A percentile compares a stretch with the other conserved stretches of the same genome.
These are phyloP conservation scores for Cutaneotrichosporon mucoides DNA, from an alignment of 1,284 basidiomycete genomes.

Conservation along the genomic window DNA sequence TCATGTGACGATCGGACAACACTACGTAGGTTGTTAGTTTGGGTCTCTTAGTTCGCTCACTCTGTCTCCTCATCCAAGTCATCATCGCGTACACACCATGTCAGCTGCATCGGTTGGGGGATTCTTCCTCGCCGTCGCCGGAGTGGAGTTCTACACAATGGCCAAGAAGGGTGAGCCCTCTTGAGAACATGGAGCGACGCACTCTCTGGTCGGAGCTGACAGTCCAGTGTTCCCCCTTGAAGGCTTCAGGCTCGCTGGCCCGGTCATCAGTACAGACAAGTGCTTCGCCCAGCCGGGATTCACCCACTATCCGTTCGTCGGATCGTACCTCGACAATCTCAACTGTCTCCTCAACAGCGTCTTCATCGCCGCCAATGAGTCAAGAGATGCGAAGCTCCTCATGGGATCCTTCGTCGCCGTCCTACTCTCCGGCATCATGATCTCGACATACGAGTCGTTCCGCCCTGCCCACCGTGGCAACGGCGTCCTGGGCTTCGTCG, in stretches of 20 bases:
- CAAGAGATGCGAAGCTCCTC: constrained; percentile 3
- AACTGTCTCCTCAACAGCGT: constrained; percentile 11
- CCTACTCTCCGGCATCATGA: constrained; percentile 1
- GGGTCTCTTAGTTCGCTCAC: too few relatives aligned
- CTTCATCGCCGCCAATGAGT: constrained; percentile 3
- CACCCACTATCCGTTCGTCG: constrained; percentile 4
- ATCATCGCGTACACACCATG: background rate
- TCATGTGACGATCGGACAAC: too few relatives aligned
- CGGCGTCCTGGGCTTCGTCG: background rate
- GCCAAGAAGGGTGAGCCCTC: background rate
- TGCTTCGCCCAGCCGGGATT: constrained; percentile 7
- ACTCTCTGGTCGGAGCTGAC: background rate
- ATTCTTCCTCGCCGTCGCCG: background rate
- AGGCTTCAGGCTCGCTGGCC: background rate
- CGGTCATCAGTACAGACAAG: background rate
- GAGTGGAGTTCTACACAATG: background rate
- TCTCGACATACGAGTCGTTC: constrained; percentile 12
- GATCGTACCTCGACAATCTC: constrained; percentile 1
- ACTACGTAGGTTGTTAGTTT: too few relatives aligned
- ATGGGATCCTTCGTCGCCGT: constrained; percentile 9
- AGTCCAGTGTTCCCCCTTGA: background rate
- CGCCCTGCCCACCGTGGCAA: constrained; percentile 3
- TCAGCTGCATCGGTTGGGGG: background rate
- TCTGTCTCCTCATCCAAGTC: too few relatives aligned
- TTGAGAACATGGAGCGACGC: too few relatives aligned